Conservation (phyloP, 805 yeast genomes). For the Yarrowia hollandica region DNA sequence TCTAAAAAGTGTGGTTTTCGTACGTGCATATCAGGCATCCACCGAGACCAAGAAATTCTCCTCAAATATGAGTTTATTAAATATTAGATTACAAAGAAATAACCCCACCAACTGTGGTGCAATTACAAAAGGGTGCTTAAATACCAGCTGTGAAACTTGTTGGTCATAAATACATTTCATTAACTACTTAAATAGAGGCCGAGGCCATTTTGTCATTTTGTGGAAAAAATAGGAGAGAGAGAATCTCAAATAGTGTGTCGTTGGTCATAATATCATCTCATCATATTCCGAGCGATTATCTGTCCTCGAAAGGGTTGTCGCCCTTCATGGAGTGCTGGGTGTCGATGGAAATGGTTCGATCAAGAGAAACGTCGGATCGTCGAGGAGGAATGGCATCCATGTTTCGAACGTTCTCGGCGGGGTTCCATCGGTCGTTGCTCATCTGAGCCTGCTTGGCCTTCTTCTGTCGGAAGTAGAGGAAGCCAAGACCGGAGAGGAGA, state of each 20-base stretch:
- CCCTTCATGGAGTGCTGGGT: constrained; percentile 27
- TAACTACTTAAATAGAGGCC: too few species aligned
- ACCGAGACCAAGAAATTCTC: too few species aligned
- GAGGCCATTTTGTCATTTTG: too few species aligned
- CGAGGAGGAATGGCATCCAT: constrained; percentile 23
- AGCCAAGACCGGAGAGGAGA: constrained; percentile 36
- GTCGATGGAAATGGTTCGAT: constrained; percentile 20
- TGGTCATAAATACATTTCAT: too few species aligned
- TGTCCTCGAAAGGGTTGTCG: constrained; percentile 15
- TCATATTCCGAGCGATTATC: not conserved
- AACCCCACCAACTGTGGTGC: too few species aligned
- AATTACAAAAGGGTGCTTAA: too few species aligned
- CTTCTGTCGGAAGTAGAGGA: constrained; percentile 41
- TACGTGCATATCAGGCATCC: too few species aligned
- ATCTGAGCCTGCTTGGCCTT: constrained; percentile 6
- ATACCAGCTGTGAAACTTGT: too few species aligned
- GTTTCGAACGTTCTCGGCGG: constrained; percentile 27
- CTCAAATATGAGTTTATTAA: too few species aligned
- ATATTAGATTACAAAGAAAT: too few species aligned
- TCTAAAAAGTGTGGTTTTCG: too few species aligned
- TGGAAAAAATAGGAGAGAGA: too few species aligned
- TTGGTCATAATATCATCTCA: not conserved
- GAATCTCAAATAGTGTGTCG: constrained; percentile 25
- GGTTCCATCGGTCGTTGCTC: constrained; percentile 20
- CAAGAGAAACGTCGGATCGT: constrained; percentile 25